Conservation (phyloP, 805 yeast species). For the Starmerella apicola region DNA sequence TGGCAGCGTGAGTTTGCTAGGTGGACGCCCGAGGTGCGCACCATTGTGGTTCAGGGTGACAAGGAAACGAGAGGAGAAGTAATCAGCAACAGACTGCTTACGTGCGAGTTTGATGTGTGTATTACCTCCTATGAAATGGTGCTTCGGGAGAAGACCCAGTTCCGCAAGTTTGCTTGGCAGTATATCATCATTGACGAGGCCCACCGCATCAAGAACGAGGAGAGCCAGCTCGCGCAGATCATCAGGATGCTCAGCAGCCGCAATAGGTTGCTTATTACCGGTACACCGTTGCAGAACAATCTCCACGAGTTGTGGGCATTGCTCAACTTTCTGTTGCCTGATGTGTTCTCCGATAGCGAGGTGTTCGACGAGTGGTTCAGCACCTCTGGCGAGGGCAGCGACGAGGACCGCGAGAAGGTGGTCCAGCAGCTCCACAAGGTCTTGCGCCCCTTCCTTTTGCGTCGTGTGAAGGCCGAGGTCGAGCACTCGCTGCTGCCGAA, state of each 20-base stretch:
- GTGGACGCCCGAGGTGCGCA: constrained; percentile 93
- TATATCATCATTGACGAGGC: constrained; percentile 93
- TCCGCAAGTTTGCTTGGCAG: constrained; percentile 83
- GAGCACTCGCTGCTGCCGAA: constrained; percentile 85
- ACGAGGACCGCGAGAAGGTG: constrained; percentile 58
- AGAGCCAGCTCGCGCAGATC: constrained; percentile 81
- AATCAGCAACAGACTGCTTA: constrained; percentile 45
- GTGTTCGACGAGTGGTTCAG: constrained; percentile 84
- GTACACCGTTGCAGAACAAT: constrained; percentile 92
- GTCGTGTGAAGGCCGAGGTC: constrained; percentile 87
- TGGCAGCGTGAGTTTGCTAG: constrained; percentile 90
- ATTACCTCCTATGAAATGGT: constrained; percentile 91
- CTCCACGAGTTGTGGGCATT: constrained; percentile 95
- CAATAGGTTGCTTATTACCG: constrained; percentile 78
- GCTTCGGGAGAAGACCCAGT: constrained; percentile 67
- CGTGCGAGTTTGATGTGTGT: constrained; percentile 77
- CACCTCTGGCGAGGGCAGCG: constrained; percentile 25
- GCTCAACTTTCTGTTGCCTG: constrained; percentile 79
- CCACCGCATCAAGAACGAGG: constrained; percentile 91
- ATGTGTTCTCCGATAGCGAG: constrained; percentile 84
- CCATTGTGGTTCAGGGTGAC: constrained; percentile 74
- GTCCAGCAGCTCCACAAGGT: constrained; percentile 83
- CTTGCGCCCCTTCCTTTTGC: constrained; percentile 70
- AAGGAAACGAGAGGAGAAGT: constrained; percentile 64
- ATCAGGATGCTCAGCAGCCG: constrained; percentile 78